Conservation (phyloP, 2,329 filamentous ascomycete species). For the Rutstroemia sydowiana region DNA sequence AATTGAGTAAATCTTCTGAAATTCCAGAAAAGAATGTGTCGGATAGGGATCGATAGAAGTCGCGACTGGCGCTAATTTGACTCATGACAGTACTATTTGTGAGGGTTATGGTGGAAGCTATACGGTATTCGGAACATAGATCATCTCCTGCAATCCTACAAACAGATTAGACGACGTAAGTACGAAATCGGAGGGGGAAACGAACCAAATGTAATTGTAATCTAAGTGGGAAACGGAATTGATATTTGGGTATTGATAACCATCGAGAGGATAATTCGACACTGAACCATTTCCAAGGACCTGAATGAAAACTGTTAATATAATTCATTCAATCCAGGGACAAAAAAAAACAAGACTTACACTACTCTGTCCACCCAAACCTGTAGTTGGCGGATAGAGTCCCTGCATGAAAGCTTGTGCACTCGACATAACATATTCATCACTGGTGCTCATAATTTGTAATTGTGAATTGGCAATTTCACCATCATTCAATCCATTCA, state of each 20-base stretch:
- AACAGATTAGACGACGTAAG: not conserved
- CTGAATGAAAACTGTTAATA: conserved; percentile 24
- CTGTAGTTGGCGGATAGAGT: conserved; percentile 60
- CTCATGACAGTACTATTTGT: not conserved
- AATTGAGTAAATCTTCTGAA: conserved; percentile 17
- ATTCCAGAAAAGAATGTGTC: conserved; percentile 16
- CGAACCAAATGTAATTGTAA: conserved; percentile 4
- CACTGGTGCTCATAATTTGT: conserved; percentile 34
- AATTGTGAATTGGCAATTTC: conserved; percentile 25
- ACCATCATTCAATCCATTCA: conserved; percentile 18
- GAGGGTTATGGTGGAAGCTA: conserved; percentile 6
- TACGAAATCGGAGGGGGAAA: not conserved
- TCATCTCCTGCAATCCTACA: conserved; percentile 23
- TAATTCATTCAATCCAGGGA: not conserved
- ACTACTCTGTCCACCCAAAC: not conserved
- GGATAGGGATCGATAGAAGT: conserved; percentile 22
- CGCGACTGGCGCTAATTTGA: not conserved
- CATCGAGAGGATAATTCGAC: conserved; percentile 59
- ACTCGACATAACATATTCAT: conserved; percentile 52
- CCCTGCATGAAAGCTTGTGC: conserved; percentile 76
- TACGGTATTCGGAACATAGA: conserved; percentile 20
- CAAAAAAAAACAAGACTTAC: not conserved
- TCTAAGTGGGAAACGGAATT: not conserved
- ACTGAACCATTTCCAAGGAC: conserved; percentile 52
- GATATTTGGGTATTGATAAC: conserved; percentile 65